phyloP scores from a whole-genome alignment of 2,329 filamentous ascomycete genomes.

The Ascochyta fabae region DNA sequence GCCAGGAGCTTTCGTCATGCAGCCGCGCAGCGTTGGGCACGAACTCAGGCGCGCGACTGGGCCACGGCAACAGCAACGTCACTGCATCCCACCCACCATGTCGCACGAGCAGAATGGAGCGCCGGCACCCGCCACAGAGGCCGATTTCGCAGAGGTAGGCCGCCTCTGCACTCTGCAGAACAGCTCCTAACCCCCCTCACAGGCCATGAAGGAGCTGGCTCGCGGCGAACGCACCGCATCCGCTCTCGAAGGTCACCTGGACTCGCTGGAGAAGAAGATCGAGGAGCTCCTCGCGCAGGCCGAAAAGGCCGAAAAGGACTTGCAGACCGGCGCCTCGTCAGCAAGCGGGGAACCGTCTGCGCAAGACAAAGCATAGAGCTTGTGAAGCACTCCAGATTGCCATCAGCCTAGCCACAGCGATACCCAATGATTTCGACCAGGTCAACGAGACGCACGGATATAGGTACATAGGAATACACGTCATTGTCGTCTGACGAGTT shows the following conservation, averaged over 20 bases:
- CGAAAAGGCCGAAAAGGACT: conserved; percentile 48
- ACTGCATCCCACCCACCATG: conserved; percentile 32
- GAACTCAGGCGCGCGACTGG: conserved; percentile 17
- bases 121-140: conserved; percentile 31
- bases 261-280: conserved; percentile 62
- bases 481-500: background rate
- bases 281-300: conserved; percentile 59
- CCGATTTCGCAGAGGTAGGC: conserved; percentile 46
- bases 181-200: conserved; percentile 21
- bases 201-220: conserved; percentile 59
- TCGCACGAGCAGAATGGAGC: conserved; percentile 41
- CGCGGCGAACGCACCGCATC: conserved; percentile 64
- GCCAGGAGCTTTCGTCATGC: conserved; percentile 36
- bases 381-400: background rate
- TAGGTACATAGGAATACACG: background rate
- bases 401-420: background rate
- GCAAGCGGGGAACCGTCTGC: background rate
- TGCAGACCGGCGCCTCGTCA: conserved; percentile 18
- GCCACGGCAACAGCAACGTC: conserved; percentile 22
- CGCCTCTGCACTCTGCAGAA: background rate
- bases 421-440: conserved; percentile 5
- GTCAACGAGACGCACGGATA: background rate
- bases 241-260: conserved; percentile 62
- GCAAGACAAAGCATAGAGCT: conserved; percentile 11
- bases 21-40: conserved; percentile 30